phyloP scores from a whole-genome alignment of 2,329 filamentous ascomycete species.

The Ophiocordyceps robertsii region DNA sequence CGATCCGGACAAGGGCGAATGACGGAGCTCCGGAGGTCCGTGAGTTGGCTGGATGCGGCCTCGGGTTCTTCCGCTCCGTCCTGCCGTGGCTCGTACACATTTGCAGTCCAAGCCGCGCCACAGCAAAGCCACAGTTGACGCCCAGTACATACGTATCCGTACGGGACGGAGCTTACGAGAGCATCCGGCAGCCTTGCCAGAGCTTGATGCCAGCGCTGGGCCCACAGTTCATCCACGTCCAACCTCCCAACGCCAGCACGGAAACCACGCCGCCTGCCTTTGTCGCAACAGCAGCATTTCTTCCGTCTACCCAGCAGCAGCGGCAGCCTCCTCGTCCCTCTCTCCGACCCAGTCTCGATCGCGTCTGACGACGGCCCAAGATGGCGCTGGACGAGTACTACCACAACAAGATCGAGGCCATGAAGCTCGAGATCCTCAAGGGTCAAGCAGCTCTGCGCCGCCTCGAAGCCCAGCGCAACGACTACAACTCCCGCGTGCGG shows the following conservation, averaged over 20 bases:
- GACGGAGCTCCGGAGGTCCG: background rate
- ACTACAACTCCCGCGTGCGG: constrained; percentile 97
- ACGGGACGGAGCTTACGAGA: too few species aligned
- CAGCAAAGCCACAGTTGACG: too few species aligned
- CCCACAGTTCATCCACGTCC: constrained; percentile 1
- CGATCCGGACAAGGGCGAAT: background rate
- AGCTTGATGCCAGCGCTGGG: constrained; percentile 6
- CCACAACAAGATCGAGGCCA: constrained; percentile 99
- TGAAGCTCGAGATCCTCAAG: constrained; percentile 99
- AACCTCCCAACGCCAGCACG: background rate
- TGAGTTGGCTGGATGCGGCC: background rate
- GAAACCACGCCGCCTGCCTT: background rate
- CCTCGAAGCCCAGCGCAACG: constrained; percentile 94
- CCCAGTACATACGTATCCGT: too few species aligned
- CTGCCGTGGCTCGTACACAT: background rate
- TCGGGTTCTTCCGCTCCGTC: background rate
- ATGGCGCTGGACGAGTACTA: constrained; percentile 99
- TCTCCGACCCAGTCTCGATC: too few species aligned
- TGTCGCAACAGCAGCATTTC: too few species aligned
- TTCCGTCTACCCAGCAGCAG: background rate
- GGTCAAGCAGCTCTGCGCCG: constrained; percentile 89
- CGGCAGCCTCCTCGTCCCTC: background rate
- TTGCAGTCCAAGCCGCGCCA: background rate
- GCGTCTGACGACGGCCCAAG: constrained; percentile 20
- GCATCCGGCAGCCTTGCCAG: constrained; percentile 10